Evolutionary conservation across 2,329 filamentous ascomycete species (phyloP), one percentile per base, ranked within the genome.

Genomic region (Aspergillus tubingensis): DNA sequence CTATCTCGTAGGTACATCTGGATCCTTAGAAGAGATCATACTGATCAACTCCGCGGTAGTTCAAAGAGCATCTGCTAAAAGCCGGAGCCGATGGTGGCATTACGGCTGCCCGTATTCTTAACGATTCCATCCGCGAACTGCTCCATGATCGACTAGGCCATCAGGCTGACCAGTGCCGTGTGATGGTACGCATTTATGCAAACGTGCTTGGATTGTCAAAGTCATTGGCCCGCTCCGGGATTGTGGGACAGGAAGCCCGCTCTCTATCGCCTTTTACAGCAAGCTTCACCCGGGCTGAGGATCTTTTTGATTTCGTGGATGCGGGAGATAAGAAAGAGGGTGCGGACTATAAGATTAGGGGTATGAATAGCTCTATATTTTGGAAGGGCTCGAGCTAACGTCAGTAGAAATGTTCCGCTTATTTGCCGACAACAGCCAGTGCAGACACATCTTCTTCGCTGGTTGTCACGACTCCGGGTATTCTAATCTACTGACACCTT

Each of bases 401-500:
- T 36, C 70, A 47, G 60, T 74, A 76, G 74, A 75, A 65, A 71
- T 71, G 62, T 75, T 76, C 57, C 71, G 68, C 3, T 76, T 87
- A 1, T 86, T 85, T 62, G 81, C 79, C 36, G 82, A 86, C 49
- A 85, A 85, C 65, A 74, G 79, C 3, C 84, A 87, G 67, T 89
- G 87, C 76, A 85, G 84, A 65, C 86, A 88, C 68, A 86, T 89
- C 38, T 85, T 84, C 67, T 85, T 87, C 59, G 87, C 85, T 5
- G 85, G 82, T 41, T 88, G 86, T 66, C 85, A 88, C 65, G 84
- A 88, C 65, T 78, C 78, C 23, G 82, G 82, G 54, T 87, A 88
- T 68, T 73, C 86, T 49, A 81, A 83, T 7, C 79, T 86, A 51
- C 75, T 89, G 25, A 82, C 79, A 5, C 82, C 83, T 7, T 83